phyloP scores from a whole-genome alignment of 257 asterid genomes.

The Solanum tarapatanum region DNA sequence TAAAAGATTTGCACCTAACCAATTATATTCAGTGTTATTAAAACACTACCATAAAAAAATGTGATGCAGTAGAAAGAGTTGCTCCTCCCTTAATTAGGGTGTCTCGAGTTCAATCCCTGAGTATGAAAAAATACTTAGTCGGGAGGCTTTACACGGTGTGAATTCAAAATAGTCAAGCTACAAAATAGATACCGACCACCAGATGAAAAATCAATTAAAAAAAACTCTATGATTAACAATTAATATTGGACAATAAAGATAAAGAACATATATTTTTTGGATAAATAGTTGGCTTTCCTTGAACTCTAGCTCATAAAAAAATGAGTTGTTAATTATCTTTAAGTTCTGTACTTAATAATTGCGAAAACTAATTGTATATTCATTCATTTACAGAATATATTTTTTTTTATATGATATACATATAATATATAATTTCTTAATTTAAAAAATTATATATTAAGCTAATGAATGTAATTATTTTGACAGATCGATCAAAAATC shows the following conservation, averaged over 20 bases:
- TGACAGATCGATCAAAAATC: neutral
- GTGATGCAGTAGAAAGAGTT: rapidly evolving
- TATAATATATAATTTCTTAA: too few species aligned
- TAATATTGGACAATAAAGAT: neutral
- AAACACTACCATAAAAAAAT: too few species aligned
- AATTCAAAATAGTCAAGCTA: too few species aligned
- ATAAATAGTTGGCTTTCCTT: neutral
- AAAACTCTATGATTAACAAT: neutral
- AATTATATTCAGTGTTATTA: neutral
- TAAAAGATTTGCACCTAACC: neutral
- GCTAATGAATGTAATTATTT: neutral
- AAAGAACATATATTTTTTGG: neutral
- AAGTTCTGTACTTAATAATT: neutral
- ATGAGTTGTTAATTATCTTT: neutral
- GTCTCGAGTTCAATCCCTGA: rapidly evolving
- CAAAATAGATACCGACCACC: neutral
- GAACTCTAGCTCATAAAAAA: neutral
- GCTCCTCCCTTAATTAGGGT: too few species aligned
- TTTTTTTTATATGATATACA: neutral
- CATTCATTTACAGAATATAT: neutral
- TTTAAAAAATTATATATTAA: too few species aligned
- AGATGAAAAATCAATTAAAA: neutral
- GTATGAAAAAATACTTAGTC: too few species aligned
- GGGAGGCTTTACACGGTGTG: rapidly evolving
- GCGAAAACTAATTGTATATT: neutral